Base-by-base conservation (phyloP, 129 eudicot species). In the Flaveria sonorensis region DNA sequence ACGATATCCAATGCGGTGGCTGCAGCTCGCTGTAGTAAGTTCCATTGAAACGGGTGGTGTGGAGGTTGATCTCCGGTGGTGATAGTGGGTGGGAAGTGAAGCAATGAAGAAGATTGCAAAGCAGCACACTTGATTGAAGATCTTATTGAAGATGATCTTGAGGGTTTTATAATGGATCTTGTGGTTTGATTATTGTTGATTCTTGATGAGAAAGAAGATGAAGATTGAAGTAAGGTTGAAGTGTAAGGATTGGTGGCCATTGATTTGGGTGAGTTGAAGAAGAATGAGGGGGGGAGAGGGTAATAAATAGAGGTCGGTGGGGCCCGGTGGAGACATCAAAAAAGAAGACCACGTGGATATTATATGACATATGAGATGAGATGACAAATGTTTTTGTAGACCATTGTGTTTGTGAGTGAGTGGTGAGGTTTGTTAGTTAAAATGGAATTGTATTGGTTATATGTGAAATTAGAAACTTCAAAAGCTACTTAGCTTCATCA, bases 1-100 rank as follows among this genome's bases (percentile, higher is more conserved):
- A 92, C 83, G 50, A 79, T 72, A 56, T 89, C 92, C 28, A 92
- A 77, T 11, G 95, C 89, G 40, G 76, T 73, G 13, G 96, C 83
- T 0, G 92, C 96, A 0, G 88, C 89, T 50, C 77, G 70, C 42
- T 92, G 96, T 3, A 92, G 59, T 0, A 92, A 24, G 64, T 92
- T 92, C 96, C 90, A 87, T 52, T 85, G 74, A 0, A 83, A 73
- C 10, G 85, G 68, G 1, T 74, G 50, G 13, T 71, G 70, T 28
- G 75, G 30, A 6, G 32, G 64, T 20, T 67, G 72, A 30, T 60
- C 70, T 11, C 26, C 26, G 18, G 28, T 7, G 45, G 47, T 30
- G 53, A 52, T 63, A 63, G 72, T n/a, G 32, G 8, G 53, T 71
- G 92, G 86, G 75, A 87, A 85, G 13, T 88, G 83, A 72, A 81